A percentile compares a stretch with the other conserved stretches of the same genome.
Conservation (phyloP, 202 grass and related monocot genomes). For the Carex arenaria region DNA sequence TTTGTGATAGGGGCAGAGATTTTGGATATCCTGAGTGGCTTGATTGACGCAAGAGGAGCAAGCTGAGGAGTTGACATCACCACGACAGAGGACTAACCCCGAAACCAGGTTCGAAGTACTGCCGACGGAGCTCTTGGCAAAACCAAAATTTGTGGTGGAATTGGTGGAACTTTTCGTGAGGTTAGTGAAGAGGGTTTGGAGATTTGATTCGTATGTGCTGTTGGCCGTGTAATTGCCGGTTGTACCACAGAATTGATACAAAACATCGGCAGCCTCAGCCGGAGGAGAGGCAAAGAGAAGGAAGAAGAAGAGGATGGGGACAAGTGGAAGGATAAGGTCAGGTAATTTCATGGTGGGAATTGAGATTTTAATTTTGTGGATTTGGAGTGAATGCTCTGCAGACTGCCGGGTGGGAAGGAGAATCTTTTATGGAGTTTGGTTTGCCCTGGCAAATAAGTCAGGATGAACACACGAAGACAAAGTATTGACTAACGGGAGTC, state of each 20-base stretch:
- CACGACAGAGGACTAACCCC: slow-evolving; percentile 53
- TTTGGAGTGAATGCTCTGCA: not conserved
- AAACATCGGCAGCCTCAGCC: not conserved
- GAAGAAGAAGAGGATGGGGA: not conserved
- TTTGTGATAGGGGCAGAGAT: slow-evolving; percentile 28
- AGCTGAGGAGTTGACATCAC: slow-evolving; percentile 22
- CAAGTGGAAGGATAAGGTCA: not conserved
- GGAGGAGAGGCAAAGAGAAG: not conserved
- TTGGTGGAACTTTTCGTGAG: slow-evolving; percentile 13
- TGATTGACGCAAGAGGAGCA: slow-evolving; percentile 34
- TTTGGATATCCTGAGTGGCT: slow-evolving; percentile 27
- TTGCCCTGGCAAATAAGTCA: no score
- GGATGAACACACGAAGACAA: no score
- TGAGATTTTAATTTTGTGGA: no score
- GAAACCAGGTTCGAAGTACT: slow-evolving; percentile 24
- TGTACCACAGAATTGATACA: not conserved
- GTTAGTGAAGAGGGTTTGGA: slow-evolving; percentile 14
- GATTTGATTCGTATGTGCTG: slow-evolving; percentile 23
- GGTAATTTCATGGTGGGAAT: no score
- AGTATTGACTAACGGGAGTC: no score
- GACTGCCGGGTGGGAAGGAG: no score
- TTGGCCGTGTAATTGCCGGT: slow-evolving; percentile 21
- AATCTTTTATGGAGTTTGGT: no score
- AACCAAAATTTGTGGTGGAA: slow-evolving; percentile 10
- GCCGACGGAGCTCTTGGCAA: slow-evolving; percentile 18